Evolutionary conservation across 805 yeast genomes (phyloP).

Genomic region (Nakazawaea populi): DNA sequence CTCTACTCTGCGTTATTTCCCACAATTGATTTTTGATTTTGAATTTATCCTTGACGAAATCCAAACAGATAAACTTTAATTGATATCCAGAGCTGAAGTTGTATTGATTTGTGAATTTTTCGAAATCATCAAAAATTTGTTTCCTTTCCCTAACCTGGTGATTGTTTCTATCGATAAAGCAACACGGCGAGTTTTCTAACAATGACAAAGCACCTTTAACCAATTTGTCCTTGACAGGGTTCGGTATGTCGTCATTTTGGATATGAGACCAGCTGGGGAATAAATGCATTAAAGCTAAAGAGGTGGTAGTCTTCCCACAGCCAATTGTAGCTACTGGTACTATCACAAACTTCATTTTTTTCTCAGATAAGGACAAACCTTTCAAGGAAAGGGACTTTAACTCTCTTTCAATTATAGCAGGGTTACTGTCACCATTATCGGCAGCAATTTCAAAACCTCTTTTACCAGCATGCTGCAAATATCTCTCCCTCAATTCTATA

Average conservation of each 20-base stretch:
- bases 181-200: slow-evolving; percentile 39
- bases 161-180: slow-evolving; percentile 80
- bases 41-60: slow-evolving; percentile 42
- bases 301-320: slow-evolving; percentile 89
- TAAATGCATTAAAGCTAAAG: slow-evolving; percentile 49
- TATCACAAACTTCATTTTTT: slow-evolving; percentile 48
- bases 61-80: slow-evolving; percentile 53
- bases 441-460: slow-evolving; percentile 55
- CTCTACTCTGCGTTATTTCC: slow-evolving; percentile 52
- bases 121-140: slow-evolving; percentile 53
- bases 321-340: slow-evolving; percentile 89
- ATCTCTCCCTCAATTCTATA: slow-evolving; percentile 63
- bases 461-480: slow-evolving; percentile 46
- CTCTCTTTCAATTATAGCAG: slow-evolving; percentile 23
- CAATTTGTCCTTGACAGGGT: slow-evolving; percentile 41
- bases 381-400: slow-evolving; percentile 12
- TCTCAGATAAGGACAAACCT: slow-evolving; percentile 18
- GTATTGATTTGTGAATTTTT: slow-evolving; percentile 34
- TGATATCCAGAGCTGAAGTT: slow-evolving; percentile 34
- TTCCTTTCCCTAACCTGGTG: slow-evolving; percentile 65
- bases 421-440: slow-evolving; percentile 34
- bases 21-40: slow-evolving; percentile 28
- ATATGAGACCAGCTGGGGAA: slow-evolving; percentile 65
- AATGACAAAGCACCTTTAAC: slow-evolving; percentile 39
- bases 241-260: slow-evolving; percentile 73